Evolutionary conservation across 106 monocot genomes (phyloP).

Genomic region (Chionographis japonica): DNA sequence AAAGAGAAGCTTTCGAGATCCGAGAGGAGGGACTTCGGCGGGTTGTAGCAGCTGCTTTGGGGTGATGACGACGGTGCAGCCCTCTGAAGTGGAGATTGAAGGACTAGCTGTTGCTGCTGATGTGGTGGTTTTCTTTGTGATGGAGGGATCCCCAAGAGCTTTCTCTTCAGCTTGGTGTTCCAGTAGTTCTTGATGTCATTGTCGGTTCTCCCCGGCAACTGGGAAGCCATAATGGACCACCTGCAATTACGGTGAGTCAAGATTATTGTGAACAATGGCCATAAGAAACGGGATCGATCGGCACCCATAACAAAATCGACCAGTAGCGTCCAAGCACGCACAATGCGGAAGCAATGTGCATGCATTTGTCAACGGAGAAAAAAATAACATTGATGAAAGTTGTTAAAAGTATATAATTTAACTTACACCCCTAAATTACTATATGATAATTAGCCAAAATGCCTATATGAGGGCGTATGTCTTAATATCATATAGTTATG

Average conservation of each 20-base stretch:
- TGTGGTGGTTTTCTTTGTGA: slow-evolving; percentile 24
- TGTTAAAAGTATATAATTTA: too few species aligned
- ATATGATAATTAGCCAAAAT: too few species aligned
- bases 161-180: slow-evolving; percentile 75
- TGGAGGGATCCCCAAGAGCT: slow-evolving; percentile 27
- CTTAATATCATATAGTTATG: too few species aligned
- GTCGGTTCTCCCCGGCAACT: slow-evolving; percentile 65
- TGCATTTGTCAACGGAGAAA: not conserved
- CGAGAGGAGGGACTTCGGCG: not conserved
- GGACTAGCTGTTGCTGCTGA: slow-evolving; percentile 11
- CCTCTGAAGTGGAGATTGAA: slow-evolving; percentile 9
- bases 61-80: slow-evolving; percentile 1
- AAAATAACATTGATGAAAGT: not conserved
- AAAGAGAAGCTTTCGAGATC: slow-evolving; percentile 12
- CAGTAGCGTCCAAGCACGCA: too few species aligned
- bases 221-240: slow-evolving; percentile 65
- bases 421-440: too few species aligned
- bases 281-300: too few species aligned
- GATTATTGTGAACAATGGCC: not conserved
- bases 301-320: too few species aligned
- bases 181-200: slow-evolving; percentile 81
- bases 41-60: not conserved
- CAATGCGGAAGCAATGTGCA: too few species aligned
- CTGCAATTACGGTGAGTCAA: slow-evolving; percentile 17
- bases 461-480: too few species aligned